These are phyloP conservation scores for Bipolaris cookei DNA, from an alignment of 2,329 filamentous ascomycete genomes.

Conservation along the genomic window DNA sequence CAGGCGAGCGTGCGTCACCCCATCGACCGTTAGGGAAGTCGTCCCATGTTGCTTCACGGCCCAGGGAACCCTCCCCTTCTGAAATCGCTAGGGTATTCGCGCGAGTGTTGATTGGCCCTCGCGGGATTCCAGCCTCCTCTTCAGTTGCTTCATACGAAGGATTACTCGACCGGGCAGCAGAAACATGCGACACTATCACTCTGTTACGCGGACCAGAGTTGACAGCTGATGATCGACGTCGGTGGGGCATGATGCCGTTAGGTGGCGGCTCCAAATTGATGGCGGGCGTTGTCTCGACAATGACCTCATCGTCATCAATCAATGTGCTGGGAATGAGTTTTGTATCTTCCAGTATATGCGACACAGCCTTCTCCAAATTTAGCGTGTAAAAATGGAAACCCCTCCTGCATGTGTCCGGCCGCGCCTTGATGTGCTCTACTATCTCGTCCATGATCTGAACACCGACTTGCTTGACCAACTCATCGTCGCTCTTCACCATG, in stretches of 20 bases:
- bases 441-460: constrained; percentile 86
- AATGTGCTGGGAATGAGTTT: constrained; percentile 72
- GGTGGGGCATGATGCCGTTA: constrained; percentile 39
- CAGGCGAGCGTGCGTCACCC: constrained; percentile 84
- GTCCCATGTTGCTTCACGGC: constrained; percentile 96
- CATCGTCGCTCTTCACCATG: constrained; percentile 77
- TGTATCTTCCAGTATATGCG: constrained; percentile 86
- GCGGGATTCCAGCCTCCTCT: constrained; percentile 77
- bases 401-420: constrained; percentile 51
- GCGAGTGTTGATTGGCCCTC: constrained; percentile 73
- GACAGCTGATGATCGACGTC: constrained; percentile 74
- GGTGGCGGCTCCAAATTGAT: constrained; percentile 42
- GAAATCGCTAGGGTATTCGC: constrained; percentile 91
- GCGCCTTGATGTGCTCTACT: constrained; percentile 76
- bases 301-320: constrained; percentile 52
- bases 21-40: constrained; percentile 97
- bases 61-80: constrained; percentile 87
- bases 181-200: constrained; percentile 75
- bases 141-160: constrained; percentile 70
- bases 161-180: constrained; percentile 60
- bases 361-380: constrained; percentile 94
- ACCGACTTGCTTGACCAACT: constrained; percentile 78
- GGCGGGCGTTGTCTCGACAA: constrained; percentile 56
- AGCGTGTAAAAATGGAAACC: constrained; percentile 98
- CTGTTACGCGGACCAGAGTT: constrained; percentile 87